Percentiles rank a stretch among this genome's conserved stretches.
Conservation (phyloP, 2,329 filamentous ascomycete species). For the Hypoxylon sp. region DNA sequence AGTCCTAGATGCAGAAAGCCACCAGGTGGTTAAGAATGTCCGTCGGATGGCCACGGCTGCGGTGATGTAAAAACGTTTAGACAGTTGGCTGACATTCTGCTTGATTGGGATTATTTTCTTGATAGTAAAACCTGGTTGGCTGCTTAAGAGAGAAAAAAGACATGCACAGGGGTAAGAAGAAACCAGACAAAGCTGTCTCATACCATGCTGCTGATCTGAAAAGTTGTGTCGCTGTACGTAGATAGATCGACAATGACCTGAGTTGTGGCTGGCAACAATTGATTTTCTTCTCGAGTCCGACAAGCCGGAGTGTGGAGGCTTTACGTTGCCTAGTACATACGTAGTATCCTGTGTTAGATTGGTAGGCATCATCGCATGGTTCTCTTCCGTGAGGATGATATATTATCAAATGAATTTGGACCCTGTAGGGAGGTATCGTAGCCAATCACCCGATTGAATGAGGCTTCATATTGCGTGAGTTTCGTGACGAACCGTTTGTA, state of each 20-base stretch:
- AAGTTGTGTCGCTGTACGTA: neutral
- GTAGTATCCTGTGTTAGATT: too few relatives aligned
- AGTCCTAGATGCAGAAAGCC: neutral
- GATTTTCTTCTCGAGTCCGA: neutral
- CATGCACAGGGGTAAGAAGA: neutral
- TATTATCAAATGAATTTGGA: neutral
- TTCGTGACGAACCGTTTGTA: neutral
- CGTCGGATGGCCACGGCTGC: too few relatives aligned
- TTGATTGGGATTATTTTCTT: too few relatives aligned
- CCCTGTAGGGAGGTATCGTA: too few relatives aligned
- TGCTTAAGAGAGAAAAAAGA: neutral
- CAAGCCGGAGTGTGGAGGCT: slow-evolving; percentile 24
- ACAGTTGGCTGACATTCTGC: too few relatives aligned
- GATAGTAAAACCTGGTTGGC: neutral
- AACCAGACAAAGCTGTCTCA: slow-evolving; percentile 21
- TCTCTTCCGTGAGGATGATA: slow-evolving; percentile 10
- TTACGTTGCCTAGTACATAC: slow-evolving; percentile 10
- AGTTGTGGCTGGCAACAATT: slow-evolving; percentile 11
- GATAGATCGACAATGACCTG: slow-evolving; percentile 7
- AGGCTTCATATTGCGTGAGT: neutral
- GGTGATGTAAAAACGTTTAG: too few relatives aligned
- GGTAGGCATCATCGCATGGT: slow-evolving; percentile 8
- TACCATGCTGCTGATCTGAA: slow-evolving; percentile 14
- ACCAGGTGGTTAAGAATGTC: too few relatives aligned
- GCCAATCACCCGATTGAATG: neutral